phyloP scores from a whole-genome alignment of 1,284 basidiomycete genomes.

The Ceratobasidium sp. region DNA sequence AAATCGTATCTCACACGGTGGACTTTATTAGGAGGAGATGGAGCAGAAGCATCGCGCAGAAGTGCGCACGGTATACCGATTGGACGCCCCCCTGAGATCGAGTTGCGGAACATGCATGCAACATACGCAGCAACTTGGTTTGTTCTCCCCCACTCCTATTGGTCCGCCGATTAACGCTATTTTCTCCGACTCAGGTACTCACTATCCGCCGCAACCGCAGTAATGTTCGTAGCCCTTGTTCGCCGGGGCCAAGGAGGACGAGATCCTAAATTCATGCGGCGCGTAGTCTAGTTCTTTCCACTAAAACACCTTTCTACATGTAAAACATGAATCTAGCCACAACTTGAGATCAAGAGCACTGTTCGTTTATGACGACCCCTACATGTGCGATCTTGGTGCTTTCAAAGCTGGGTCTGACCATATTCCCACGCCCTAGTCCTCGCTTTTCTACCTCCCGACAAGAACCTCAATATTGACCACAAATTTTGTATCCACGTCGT shows the following conservation, averaged over 20 bases:
- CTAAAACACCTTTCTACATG: not conserved
- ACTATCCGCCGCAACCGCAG: constrained; percentile 59
- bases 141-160: not conserved
- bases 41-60: constrained; percentile 74
- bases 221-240: constrained; percentile 60
- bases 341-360: constrained; percentile 21
- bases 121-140: constrained; percentile 98
- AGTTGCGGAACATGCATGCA: constrained; percentile 94
- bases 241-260: constrained; percentile 51
- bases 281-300: constrained; percentile 13
- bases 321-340: constrained; percentile 31
- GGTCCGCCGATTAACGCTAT: not conserved
- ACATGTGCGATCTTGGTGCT: not conserved
- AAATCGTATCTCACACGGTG: constrained; percentile 20
- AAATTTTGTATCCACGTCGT: not conserved
- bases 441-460: constrained; percentile 21
- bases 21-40: constrained; percentile 77
- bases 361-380: too few relatives aligned
- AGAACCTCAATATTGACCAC: not conserved
- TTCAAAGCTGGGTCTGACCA: not conserved
- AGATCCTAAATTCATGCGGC: constrained; percentile 44
- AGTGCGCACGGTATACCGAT: constrained; percentile 85
- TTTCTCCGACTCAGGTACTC: constrained; percentile 58
- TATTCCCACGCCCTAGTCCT: not conserved
- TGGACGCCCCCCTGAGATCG: constrained; percentile 86